Base-by-base conservation (phyloP, 371 early-diverging fungal species). In the Smittium mucronatum region DNA sequence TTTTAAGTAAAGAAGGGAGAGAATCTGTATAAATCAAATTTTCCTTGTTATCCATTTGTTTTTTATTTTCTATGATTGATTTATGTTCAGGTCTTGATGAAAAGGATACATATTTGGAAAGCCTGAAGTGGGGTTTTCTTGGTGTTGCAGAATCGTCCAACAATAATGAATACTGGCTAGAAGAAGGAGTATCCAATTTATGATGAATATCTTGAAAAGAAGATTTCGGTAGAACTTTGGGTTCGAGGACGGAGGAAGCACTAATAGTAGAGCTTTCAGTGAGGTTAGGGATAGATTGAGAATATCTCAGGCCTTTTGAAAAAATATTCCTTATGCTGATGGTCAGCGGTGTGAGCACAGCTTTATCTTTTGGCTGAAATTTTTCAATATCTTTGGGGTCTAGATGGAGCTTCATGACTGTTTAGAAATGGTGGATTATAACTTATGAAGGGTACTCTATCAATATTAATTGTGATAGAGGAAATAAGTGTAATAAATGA, bases 321-420 rank as follows among this genome's bases (percentile, higher is more conserved):
- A 64, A 64, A 64, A 64, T 34, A 31, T 64, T 64, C 26, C 32
- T 64, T 2, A 64, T 34, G 64, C 64, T 64, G 25, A 64, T 30
- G 2, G 64, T 21, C 2, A 64, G 36, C 5, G 64, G 64, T 30
- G 34, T 64, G 16, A 36, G 15, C 8, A 21, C 31, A 21, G 64
- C 5, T 59, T 59, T 59, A n/a, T 59, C 59, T 26, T 59, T 59
- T 11, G 47, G 5, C 21, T 47, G 47, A 47, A 47, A 47, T 11
- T 47, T 47, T 11, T 47, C 47, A 21, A 47, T 47, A 47, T 47
- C 47, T 47, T 47, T 47, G 21, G 5, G 47, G 47, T 47, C 21
- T 11, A 47, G 5, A 21, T 47, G 21, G 21, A 47, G 47, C 21
- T 47, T 47, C 47, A 47, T 47, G n/a, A n/a, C n/a, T n/a, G n/a